Evolutionary conservation across 345 rosid genomes (phyloP).

Genomic region (Lepidium aucheri): DNA sequence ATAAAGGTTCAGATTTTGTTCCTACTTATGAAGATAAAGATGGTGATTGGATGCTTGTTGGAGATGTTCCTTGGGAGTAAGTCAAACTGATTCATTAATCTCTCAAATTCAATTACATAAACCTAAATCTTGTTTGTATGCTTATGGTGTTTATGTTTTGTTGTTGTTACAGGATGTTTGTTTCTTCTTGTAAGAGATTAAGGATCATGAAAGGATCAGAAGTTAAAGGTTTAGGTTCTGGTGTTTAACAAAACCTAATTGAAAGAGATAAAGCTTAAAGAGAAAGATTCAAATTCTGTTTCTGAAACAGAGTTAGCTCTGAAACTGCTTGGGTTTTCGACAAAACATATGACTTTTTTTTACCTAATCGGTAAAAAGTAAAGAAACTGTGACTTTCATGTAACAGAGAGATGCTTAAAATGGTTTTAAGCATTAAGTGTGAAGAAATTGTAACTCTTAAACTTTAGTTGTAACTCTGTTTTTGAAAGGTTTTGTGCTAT

Average conservation of each 20-base stretch:
- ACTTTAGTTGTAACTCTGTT: conserved; percentile 14
- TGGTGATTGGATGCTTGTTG: conserved; percentile 88
- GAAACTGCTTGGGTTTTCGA: conserved; percentile 44
- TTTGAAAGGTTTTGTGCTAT: conserved; percentile 2
- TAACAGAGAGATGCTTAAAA: conserved; percentile 17
- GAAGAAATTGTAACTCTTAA: conserved; percentile 2
- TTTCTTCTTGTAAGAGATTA: conserved; percentile 73
- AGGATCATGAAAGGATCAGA: conserved; percentile 94
- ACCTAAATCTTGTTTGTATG: neutral
- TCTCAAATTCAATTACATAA: neutral
- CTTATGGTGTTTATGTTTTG: conserved; percentile 1
- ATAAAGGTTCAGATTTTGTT: conserved; percentile 65
- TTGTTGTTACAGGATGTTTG: conserved; percentile 65
- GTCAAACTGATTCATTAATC: neutral
- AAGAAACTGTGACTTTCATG: neutral
- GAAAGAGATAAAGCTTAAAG: neutral
- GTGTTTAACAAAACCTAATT: conserved; percentile 27
- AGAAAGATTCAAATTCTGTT: conserved; percentile 15
- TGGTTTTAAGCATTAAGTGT: conserved; percentile 22
- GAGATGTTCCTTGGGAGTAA: conserved; percentile 82
- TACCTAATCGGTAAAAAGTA: conserved; percentile 10
- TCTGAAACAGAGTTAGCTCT: conserved; percentile 4
- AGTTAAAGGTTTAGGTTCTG: conserved; percentile 69
- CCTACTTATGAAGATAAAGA: conserved; percentile 90
- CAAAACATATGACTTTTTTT: conserved; percentile 7